Conservation (phyloP, 345 rosid species). For the Citrus hindsii region DNA sequence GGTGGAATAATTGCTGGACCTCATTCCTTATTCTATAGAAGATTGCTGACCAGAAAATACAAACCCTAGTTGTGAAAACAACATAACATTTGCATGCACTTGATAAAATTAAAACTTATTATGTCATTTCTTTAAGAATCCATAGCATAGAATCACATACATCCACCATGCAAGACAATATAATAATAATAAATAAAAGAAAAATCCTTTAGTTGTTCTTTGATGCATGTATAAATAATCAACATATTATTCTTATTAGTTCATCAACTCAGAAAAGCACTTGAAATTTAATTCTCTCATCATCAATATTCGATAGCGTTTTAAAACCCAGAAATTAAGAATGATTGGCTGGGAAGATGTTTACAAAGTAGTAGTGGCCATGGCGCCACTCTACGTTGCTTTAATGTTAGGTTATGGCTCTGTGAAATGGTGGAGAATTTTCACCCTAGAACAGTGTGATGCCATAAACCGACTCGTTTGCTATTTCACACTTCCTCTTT, state of each 20-base stretch:
- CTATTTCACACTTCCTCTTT: slow-evolving; percentile 81
- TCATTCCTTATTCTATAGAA: slow-evolving; percentile 30
- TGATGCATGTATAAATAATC: slow-evolving; percentile 7
- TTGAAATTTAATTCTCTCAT: neutral
- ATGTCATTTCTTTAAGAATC: slow-evolving; percentile 13
- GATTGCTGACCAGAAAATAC: slow-evolving; percentile 7
- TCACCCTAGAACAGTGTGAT: slow-evolving; percentile 67
- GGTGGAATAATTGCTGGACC: slow-evolving; percentile 34
- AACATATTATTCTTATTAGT: neutral
- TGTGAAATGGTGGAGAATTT: slow-evolving; percentile 82
- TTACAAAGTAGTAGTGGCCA: slow-evolving; percentile 75
- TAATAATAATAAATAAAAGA: neutral
- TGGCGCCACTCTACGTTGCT: slow-evolving; percentile 81
- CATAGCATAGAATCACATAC: slow-evolving; percentile 7
- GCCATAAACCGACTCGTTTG: slow-evolving; percentile 77
- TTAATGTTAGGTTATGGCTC: slow-evolving; percentile 80
- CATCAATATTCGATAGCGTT: neutral
- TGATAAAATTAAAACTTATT: neutral
- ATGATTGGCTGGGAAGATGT: slow-evolving; percentile 79
- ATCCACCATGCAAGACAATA: slow-evolving; percentile 7
- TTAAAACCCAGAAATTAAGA: neutral
- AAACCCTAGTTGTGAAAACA: slow-evolving; percentile 14
- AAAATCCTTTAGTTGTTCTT: neutral
- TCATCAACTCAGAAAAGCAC: neutral
- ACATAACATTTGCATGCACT: slow-evolving; percentile 9